Conservation (phyloP, 2,329 filamentous ascomycete genomes). For the Parafenestella ontariensis region DNA sequence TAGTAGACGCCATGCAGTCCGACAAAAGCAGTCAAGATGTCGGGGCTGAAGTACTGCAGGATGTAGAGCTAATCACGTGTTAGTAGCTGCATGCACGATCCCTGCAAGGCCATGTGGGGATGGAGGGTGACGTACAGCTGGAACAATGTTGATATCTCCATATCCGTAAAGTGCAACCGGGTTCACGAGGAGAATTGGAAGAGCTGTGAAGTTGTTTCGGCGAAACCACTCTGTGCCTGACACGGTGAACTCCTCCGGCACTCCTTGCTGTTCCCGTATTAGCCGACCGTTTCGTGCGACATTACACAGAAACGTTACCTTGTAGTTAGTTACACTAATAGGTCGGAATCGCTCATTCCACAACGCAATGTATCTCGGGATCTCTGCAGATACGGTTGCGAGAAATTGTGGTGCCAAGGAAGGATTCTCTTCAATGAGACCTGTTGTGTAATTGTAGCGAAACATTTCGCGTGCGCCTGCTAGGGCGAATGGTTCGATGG, state of each 20-base stretch:
- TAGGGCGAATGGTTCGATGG: constrained; percentile 40
- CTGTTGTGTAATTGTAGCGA: constrained; percentile 43
- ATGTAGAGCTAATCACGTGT: constrained; percentile 47
- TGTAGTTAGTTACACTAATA: constrained; percentile 43
- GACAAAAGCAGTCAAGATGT: constrained; percentile 47
- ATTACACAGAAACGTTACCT: constrained; percentile 32
- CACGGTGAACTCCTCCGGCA: constrained; percentile 45
- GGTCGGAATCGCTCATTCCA: constrained; percentile 44
- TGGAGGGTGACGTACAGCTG: constrained; percentile 42
- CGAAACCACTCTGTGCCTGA: constrained; percentile 45
- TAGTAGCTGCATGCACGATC: constrained; percentile 32
- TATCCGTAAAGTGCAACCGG: constrained; percentile 48
- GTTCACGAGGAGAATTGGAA: constrained; percentile 45
- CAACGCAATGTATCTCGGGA: constrained; percentile 41
- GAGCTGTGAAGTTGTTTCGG: constrained; percentile 45
- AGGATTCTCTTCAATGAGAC: constrained; percentile 32
- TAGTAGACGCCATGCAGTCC: constrained; percentile 47
- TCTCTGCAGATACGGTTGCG: constrained; percentile 36
- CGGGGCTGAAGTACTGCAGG: constrained; percentile 48
- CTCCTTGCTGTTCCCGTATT: constrained; percentile 41
- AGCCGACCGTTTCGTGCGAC: constrained; percentile 17
- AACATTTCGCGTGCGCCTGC: constrained; percentile 43
- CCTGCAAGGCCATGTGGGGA: constrained; percentile 24
- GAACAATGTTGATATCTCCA: constrained; percentile 47
- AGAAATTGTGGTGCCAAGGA: constrained; percentile 30